These are phyloP conservation scores for Arthroderma sp. DNA, from an alignment of 2,329 filamentous ascomycete genomes.

Conservation along the genomic window DNA sequence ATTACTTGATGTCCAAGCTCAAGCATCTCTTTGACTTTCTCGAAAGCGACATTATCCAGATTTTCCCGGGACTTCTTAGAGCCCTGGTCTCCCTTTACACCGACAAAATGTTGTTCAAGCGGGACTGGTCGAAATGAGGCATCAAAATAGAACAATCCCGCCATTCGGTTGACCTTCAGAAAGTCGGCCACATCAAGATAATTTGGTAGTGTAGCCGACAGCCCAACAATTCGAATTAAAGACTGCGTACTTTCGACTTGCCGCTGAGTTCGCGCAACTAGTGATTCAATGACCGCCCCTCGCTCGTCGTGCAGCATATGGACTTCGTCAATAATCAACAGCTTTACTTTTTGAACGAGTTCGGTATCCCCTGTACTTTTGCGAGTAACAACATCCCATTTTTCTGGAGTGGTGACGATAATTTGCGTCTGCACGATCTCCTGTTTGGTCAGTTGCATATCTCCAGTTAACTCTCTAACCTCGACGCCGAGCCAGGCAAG, in stretches of 20 bases:
- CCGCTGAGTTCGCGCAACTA: slow-evolving; percentile 86
- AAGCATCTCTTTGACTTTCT: slow-evolving; percentile 91
- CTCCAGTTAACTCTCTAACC: slow-evolving; percentile 87
- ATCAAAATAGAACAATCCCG: slow-evolving; percentile 94
- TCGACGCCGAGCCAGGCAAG: slow-evolving; percentile 87
- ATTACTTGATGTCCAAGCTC: slow-evolving; percentile 89
- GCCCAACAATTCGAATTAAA: slow-evolving; percentile 85
- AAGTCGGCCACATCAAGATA: slow-evolving; percentile 96
- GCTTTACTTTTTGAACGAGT: slow-evolving; percentile 87
- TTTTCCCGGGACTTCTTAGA: slow-evolving; percentile 76
- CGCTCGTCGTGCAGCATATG: slow-evolving; percentile 99
- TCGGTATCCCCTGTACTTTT: slow-evolving; percentile 97
- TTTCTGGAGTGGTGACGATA: slow-evolving; percentile 96
- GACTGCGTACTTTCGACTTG: slow-evolving; percentile 98
- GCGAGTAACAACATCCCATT: slow-evolving; percentile 96
- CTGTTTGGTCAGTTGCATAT: slow-evolving; percentile 96
- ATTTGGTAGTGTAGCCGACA: slow-evolving; percentile 92
- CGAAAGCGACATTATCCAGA: slow-evolving; percentile 72
- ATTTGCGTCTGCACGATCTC: slow-evolving; percentile 95
- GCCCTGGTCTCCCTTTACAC: slow-evolving; percentile 59
- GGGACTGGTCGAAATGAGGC: slow-evolving; percentile 90
- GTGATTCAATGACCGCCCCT: slow-evolving; percentile 86
- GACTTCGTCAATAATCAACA: slow-evolving; percentile 96
- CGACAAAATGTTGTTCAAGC: slow-evolving; percentile 92
- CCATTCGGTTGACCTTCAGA: slow-evolving; percentile 83